These are phyloP conservation scores for Linaria vulgaris DNA, from an alignment of 257 asterid genomes.

Conservation along the genomic window DNA sequence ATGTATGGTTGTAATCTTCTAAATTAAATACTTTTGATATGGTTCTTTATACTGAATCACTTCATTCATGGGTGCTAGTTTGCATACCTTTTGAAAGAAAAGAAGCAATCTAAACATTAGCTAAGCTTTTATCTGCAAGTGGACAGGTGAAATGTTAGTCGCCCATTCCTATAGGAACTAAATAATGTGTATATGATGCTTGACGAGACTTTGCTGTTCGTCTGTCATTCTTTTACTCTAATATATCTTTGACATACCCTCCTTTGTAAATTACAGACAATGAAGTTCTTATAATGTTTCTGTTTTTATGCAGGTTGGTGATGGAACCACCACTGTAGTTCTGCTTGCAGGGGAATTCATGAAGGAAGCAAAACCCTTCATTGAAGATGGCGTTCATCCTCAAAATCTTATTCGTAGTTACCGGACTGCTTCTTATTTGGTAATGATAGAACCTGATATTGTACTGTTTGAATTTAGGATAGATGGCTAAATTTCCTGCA, in stretches of 20 bases:
- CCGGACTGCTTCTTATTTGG: constrained; percentile 79
- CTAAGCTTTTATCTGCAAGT: neutral
- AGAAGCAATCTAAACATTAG: neutral
- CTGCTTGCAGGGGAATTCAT: constrained; percentile 94
- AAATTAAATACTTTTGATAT: neutral
- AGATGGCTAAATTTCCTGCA: constrained; percentile 17
- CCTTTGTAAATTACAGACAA: constrained; percentile 5
- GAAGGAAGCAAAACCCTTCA: constrained; percentile 95
- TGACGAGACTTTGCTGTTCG: neutral
- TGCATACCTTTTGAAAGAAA: neutral
- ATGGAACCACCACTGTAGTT: constrained; percentile 98
- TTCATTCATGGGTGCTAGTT: neutral
- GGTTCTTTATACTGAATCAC: constrained; percentile 1
- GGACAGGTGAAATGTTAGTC: neutral
- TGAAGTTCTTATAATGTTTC: constrained; percentile 17
- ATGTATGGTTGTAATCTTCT: neutral
- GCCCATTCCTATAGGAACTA: neutral
- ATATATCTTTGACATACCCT: neutral
- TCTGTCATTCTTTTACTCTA: neutral
- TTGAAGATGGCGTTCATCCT: constrained; percentile 98
- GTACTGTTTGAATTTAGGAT: constrained; percentile 15
- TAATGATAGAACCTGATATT: constrained; percentile 25
- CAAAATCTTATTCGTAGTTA: constrained; percentile 93
- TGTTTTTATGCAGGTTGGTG: constrained; percentile 76
- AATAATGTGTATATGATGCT: constrained; percentile 1